Evolutionary conservation across 2,329 filamentous ascomycete genomes (phyloP).

Genomic region (Sclerotinia sclerotiorum): DNA sequence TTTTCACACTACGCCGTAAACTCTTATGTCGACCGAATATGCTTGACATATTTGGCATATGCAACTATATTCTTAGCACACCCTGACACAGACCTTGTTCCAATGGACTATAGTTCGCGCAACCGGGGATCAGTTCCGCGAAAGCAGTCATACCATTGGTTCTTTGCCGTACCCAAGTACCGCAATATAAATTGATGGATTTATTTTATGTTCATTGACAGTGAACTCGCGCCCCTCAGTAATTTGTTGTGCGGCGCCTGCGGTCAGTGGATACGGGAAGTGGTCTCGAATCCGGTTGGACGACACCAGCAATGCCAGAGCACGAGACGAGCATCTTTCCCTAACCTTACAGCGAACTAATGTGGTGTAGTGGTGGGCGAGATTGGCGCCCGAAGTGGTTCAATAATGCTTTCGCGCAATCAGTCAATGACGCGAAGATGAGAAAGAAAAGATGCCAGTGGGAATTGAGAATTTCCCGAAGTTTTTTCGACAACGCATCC

Average conservation of each 20-base stretch:
- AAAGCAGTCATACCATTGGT: background rate
- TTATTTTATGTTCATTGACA: background rate
- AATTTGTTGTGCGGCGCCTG: background rate
- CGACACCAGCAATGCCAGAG: background rate
- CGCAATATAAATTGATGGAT: conserved; percentile 7
- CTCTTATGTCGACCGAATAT: too few relatives aligned
- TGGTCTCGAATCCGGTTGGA: conserved; percentile 15
- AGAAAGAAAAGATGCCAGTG: background rate
- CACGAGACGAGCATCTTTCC: background rate
- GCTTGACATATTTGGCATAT: background rate
- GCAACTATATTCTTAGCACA: background rate
- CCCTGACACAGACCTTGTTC: background rate
- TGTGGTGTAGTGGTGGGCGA: conserved; percentile 19
- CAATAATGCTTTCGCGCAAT: conserved; percentile 4
- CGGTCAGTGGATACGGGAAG: conserved; percentile 1
- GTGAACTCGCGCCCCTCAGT: background rate
- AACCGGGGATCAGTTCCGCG: background rate
- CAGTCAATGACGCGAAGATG: background rate
- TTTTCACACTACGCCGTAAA: too few relatives aligned
- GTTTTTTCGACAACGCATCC: conserved; percentile 3
- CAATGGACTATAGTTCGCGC: background rate
- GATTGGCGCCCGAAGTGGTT: conserved; percentile 2
- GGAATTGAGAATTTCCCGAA: background rate
- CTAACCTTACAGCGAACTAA: conserved; percentile 8
- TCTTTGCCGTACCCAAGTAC: background rate